Evolutionary conservation across 2,329 filamentous ascomycete genomes (phyloP).

Genomic region (Aureobasidium subglaciale): DNA sequence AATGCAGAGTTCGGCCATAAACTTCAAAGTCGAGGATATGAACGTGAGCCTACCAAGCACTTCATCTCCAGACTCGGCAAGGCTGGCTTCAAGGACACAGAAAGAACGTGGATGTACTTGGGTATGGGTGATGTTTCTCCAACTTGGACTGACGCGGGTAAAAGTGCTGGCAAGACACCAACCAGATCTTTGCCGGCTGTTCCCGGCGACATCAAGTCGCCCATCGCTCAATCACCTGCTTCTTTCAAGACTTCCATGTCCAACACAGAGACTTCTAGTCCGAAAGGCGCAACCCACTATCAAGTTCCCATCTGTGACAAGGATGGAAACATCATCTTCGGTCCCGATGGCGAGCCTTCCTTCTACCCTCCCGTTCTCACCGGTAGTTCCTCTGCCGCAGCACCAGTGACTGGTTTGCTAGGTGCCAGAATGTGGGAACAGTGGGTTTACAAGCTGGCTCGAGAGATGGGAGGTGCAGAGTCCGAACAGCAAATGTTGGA

Average conservation of each 20-base stretch:
- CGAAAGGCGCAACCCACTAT: not conserved
- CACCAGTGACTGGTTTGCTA: conserved; percentile 64
- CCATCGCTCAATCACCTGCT: not conserved
- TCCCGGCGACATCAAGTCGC: not conserved
- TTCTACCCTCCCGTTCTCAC: conserved; percentile 27
- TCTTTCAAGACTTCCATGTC: not conserved
- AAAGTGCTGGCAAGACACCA: conserved; percentile 13
- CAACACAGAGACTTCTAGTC: not conserved
- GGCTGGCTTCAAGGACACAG: conserved; percentile 71
- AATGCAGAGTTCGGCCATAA: conserved; percentile 88
- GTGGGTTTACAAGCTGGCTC: conserved; percentile 83
- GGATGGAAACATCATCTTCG: conserved; percentile 30
- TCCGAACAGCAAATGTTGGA: conserved; percentile 46
- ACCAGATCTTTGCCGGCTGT: not conserved
- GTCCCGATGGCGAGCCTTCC: conserved; percentile 21
- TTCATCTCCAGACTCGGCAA: conserved; percentile 69
- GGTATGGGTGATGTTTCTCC: conserved; percentile 57
- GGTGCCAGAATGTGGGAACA: conserved; percentile 93
- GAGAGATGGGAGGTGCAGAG: conserved; percentile 64
- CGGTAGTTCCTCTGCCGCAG: conserved; percentile 30
- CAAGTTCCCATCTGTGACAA: conserved; percentile 7
- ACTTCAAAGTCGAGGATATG: conserved; percentile 83
- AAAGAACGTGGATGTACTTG: conserved; percentile 81
- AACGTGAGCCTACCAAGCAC: conserved; percentile 71
- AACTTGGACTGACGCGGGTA: conserved; percentile 29